A percentile compares a stretch with the other conserved stretches of the same genome.
phyloP scores from a whole-genome alignment of 805 yeast genomes.

The Sugiyamaella floridensis region DNA sequence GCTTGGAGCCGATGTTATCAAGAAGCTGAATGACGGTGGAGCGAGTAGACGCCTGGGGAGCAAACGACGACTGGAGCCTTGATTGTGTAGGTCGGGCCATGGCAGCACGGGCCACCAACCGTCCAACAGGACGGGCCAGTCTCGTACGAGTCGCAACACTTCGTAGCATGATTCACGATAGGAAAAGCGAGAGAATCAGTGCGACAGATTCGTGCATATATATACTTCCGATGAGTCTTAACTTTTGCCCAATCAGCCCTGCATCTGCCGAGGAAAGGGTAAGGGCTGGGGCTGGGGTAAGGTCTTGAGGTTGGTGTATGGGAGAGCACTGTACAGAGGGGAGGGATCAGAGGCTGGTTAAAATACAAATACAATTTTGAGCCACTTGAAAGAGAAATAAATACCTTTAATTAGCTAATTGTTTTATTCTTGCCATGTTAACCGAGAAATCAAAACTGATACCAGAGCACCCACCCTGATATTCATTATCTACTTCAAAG shows the following conservation, averaged over 20 bases:
- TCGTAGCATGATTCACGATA: constrained; percentile 3
- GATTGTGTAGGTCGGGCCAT: background rate
- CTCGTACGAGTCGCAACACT: constrained; percentile 1
- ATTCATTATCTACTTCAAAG: too few relatives aligned
- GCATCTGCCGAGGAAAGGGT: background rate
- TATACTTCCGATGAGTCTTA: constrained; percentile 2
- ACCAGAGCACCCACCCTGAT: too few relatives aligned
- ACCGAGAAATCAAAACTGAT: too few relatives aligned
- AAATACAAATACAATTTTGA: too few relatives aligned
- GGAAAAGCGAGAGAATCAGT: background rate
- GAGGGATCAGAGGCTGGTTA: background rate
- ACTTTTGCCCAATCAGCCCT: background rate
- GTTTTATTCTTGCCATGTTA: too few relatives aligned
- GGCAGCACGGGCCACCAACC: background rate
- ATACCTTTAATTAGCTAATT: too few relatives aligned
- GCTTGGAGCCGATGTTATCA: constrained; percentile 92
- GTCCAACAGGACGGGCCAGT: background rate
- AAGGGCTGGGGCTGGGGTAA: background rate
- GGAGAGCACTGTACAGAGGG: background rate
- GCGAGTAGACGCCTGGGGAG: constrained; percentile 48
- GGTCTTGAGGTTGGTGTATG: background rate
- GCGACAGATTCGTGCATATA: background rate
- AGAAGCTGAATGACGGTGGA: constrained; percentile 92
- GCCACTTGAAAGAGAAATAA: too few relatives aligned
- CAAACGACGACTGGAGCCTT: background rate